Base-by-base conservation (phyloP, 495 filamentous ascomycete species). In the Penicillium malachiteum region DNA sequence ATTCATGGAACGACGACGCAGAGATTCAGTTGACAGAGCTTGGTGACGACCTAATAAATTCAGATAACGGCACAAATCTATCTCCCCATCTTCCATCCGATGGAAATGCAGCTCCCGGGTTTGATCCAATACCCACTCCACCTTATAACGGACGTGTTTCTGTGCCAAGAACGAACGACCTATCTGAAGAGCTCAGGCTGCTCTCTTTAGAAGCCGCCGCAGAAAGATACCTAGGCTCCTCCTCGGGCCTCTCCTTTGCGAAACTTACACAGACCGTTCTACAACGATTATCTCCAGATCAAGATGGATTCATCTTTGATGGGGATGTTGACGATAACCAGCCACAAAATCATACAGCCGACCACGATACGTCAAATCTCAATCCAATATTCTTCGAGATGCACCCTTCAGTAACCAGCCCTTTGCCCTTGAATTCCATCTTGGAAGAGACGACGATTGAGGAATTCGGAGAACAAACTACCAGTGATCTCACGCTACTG, bases 201-300 rank as follows among this genome's bases (percentile, higher is more conserved):
- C 55, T 75, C 1, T 74, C 72, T 0, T 55, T 73, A 9, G 72
- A 75, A 40, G 72, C 71, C 5, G 66, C 68, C 7, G 72, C 71
- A 16, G 72, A 75, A 31, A 58, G 71, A 30, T 67, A 76, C 54
- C 45, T 76, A n/a, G 70, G 73, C 0, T 71, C 71, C 0, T 67
- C 73, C 4, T 73, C 73, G 0, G 73, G 73, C 0, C 38, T 74
- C 8, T 69, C 68, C 3, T 71, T 76, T 18, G 71, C 71, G 8
- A 69, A 69, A 35, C 62, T 76, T n/a, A 74, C 70, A 2, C 68
- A 74, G 18, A 58, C 64, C 0, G 66, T 82, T 10, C 66, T 81
- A 0, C 61, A 66, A 8, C 71, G 71, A n/a, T 59, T 82, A 17
- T 77, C 78, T 7, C 77, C 78, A 9, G 69, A 73, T 42, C 71